Evolutionary conservation across 192 early-diverging fungal genomes (phyloP), one percentile per base, ranked within the genome.

Genomic region (Spinellus fusiger): DNA sequence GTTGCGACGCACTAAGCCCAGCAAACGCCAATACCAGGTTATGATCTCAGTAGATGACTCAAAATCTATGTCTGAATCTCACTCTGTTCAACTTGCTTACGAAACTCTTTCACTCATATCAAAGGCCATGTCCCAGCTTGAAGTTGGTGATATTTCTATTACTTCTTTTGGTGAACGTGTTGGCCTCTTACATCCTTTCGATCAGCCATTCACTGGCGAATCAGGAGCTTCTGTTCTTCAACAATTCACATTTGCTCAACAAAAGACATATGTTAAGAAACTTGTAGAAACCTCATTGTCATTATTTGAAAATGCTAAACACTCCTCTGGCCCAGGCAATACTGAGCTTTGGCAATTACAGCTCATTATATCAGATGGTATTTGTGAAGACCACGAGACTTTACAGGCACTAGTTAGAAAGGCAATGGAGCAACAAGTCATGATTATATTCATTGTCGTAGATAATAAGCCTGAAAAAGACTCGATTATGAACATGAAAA

Each of bases 31-130:
- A 61, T 99, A 99, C 78, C 95, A 99, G 74, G 90, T 99, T 38
- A 92, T 99, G 90, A 87, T 99, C 26, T 82, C 95, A 3, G 84
- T 99, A 32, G 97, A 99, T 69, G 96, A 99, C 73, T 97, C 94
- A 49, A 87, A 87, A 59, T 99, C 97, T 31, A 99, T 99, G 97
- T 85, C 89, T 23, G 88, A 95, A 72, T 84, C 87, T 1, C 83
- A 84, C 48, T 83, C 83, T 38, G 89, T 98, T 18, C 91, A 95
- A 66, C 86, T 99, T 18, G 93, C 94, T 0, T 96, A 90, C 72
- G 94, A 99, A 75, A 90, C 95, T 1, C 79, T 98, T 33, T 90
- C 94, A 5, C 68, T 97, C 26, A 92, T 98, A 49, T 86, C 94
- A 8, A 93, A 90, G 53, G 94, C 97, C 12, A 68, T 99, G 37